Evolutionary conservation across 768 basidiomycete genomes (phyloP), one percentile per base, ranked within the genome.

Genomic region (Serendipita sp.): DNA sequence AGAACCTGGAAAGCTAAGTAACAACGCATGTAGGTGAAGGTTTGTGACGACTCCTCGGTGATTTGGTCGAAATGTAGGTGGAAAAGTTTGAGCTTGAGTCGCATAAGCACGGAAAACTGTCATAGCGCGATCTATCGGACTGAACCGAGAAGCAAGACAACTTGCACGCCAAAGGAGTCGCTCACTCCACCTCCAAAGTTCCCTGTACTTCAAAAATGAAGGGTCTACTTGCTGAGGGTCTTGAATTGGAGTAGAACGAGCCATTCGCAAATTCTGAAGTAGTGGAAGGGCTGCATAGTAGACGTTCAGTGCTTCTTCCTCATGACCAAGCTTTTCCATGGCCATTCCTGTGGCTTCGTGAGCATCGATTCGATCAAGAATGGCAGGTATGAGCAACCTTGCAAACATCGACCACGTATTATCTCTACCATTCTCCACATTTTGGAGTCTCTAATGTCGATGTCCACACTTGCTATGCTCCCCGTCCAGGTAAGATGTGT

Each of bases 111-210:
- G 74, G 56, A 89, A 76, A 74, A 88, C 80, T 75, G 85, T 85
- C 88, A n/a, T 87, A 71, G 56, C 56, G 4, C 28, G 56, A 10
- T 8, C 76, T 76, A 51, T 75, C 73, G 23, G 70, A 69, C 3
- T 65, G 63, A 69, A 51, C 13, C 79, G 78, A 2, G 89, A 76
- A 15, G 84, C 80, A 0, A 91, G 73, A 1, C 88, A 75, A 47
- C 89, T 79, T 1, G 84, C 85, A n/a, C 93, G 81, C 77, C 88
- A 88, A n/a, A 93, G 76, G 28, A 90, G 78, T 18, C 84, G 79
- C 69, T 95, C 91, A 2, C 82, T 78, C 88, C 89, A 93, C 60
- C 91, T 79, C 79, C 90, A 92, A 8, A 94, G 78, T 70, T 97
- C 93, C 4, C 87, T 85, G 64, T 88, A 84, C 52, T 80, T 80